Conservation (phyloP, 192 early-diverging fungal species). For the Coemansia sp. region DNA sequence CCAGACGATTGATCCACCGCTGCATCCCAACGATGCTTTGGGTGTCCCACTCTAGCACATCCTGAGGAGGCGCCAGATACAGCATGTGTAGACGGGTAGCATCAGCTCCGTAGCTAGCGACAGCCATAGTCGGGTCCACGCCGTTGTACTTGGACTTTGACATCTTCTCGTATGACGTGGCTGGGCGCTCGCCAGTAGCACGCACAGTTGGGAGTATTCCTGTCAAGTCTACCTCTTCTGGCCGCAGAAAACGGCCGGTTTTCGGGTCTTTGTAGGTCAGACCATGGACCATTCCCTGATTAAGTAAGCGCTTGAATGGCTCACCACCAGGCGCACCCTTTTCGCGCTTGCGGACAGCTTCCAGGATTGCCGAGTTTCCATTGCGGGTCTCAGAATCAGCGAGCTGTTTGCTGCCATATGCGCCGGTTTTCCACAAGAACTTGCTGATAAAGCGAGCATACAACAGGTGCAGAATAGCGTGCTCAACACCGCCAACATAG, state of each 20-base stretch:
- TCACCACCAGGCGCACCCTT: slow-evolving; percentile 61
- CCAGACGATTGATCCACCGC: slow-evolving; percentile 71
- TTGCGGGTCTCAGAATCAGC: neutral
- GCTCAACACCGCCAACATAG: slow-evolving; percentile 94
- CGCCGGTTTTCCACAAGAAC: slow-evolving; percentile 67
- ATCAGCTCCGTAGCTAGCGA: slow-evolving; percentile 69
- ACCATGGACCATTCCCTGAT: slow-evolving; percentile 96
- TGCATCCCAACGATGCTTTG: slow-evolving; percentile 90
- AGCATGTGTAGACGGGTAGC: slow-evolving; percentile 82
- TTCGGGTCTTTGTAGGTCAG: slow-evolving; percentile 75
- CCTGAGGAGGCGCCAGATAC: slow-evolving; percentile 84
- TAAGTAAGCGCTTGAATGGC: slow-evolving; percentile 82
- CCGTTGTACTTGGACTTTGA: slow-evolving; percentile 97
- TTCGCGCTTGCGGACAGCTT: slow-evolving; percentile 27
- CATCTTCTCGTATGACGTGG: slow-evolving; percentile 88
- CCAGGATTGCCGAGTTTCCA: neutral
- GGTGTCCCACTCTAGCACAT: slow-evolving; percentile 91
- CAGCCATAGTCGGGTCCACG: slow-evolving; percentile 71
- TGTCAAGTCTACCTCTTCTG: slow-evolving; percentile 60
- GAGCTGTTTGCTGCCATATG: slow-evolving; percentile 25
- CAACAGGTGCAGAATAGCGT: slow-evolving; percentile 90
- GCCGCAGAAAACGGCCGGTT: slow-evolving; percentile 74
- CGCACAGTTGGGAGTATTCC: slow-evolving; percentile 58
- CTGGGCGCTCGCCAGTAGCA: slow-evolving; percentile 60
- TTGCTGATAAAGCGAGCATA: slow-evolving; percentile 91